A percentile compares a stretch with the other conserved stretches of the same genome.
These are phyloP conservation scores for Nannizziopsis arthrosporioides DNA, from an alignment of 2,329 filamentous ascomycete genomes.

Conservation along the genomic window DNA sequence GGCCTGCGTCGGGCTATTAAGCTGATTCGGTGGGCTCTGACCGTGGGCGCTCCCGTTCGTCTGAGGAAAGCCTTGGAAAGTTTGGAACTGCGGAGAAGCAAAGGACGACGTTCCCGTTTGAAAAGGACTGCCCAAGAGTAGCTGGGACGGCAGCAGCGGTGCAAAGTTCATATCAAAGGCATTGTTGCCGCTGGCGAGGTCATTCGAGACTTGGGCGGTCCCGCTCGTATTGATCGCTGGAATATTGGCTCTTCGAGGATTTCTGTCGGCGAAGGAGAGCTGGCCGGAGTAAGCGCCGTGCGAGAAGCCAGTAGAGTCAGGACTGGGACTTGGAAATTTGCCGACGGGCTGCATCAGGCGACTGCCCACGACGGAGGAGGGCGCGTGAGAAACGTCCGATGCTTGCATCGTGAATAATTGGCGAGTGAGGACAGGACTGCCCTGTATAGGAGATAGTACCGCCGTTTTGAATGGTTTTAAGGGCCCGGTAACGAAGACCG, in stretches of 20 bases:
- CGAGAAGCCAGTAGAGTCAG: constrained; percentile 75
- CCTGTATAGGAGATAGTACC: constrained; percentile 57
- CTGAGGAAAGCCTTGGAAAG: constrained; percentile 63
- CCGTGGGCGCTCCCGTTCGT: constrained; percentile 42
- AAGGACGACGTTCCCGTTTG: constrained; percentile 91
- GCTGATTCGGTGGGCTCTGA: constrained; percentile 47
- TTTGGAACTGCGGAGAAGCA: constrained; percentile 83
- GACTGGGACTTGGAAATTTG: constrained; percentile 61
- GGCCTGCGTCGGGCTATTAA: constrained; percentile 64
- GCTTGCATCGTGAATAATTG: constrained; percentile 85
- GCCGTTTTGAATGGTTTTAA: constrained; percentile 12
- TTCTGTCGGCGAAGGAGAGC: constrained; percentile 71
- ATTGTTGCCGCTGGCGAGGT: constrained; percentile 72
- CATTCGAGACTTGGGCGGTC: constrained; percentile 48
- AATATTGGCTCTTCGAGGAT: constrained; percentile 71
- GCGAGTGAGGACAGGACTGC: constrained; percentile 71
- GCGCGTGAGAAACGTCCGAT: constrained; percentile 55
- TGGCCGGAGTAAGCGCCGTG: constrained; percentile 83
- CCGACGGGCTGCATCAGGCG: constrained; percentile 61
- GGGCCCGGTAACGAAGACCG: constrained; percentile 5
- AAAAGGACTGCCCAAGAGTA: constrained; percentile 91
- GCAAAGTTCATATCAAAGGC: constrained; percentile 98
- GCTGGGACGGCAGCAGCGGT: constrained; percentile 82
- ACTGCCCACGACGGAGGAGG: constrained; percentile 42
- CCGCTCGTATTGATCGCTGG: constrained; percentile 83